Evolutionary conservation across 768 basidiomycete genomes (phyloP), one percentile per base, ranked within the genome.

Genomic region (Tylopilus plumbeoviolaceoides): DNA sequence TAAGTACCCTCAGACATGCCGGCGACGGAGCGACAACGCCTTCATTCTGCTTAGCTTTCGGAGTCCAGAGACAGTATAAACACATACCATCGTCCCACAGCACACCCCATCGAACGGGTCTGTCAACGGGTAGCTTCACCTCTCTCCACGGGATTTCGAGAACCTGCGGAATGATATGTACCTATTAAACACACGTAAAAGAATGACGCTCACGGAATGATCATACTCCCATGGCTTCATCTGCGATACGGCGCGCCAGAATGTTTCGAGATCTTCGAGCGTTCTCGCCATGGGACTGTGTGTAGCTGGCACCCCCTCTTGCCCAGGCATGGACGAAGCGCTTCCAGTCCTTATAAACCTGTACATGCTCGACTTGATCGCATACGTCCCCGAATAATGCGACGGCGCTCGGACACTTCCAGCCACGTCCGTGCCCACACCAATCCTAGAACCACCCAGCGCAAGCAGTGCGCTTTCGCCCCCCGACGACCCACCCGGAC

Each of bases 191-290:
- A 17, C 17, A 25, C 15, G n/a, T 0, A 4, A 11, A 7, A 40
- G n/a, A 17, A 27, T 20, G 2, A 23, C 23, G 51, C 66, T 63
- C 52, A 76, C 76, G 4, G 61, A 61, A 51, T 81, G 78, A 61
- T 88, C 87, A 54, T 87, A 86, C 15, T 75, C 72, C 84, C 85
- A 87, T 15, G 86, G 83, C 50, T 78, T 77, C 66, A 80, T 80
- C 42, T 70, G 70, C 20, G 86, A 73, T 8, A 87, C 72, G 14
- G 81, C 73, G 57, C 78, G 79, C 82, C 82, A 87, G 64, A 87
- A 82, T 49, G 83, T 80, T 46, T 78, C 76, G 35, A 89, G 66
- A 63, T 87, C 84, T 15, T 75, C 77, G 36, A 86, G 70, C n/a
- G 72, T 82, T 38, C 72, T 70, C 2, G 85, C 79, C 78, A 88